Evolutionary conservation across 192 early-diverging fungal genomes (phyloP).

Genomic region (Rhizoclosmatium globosum): DNA sequence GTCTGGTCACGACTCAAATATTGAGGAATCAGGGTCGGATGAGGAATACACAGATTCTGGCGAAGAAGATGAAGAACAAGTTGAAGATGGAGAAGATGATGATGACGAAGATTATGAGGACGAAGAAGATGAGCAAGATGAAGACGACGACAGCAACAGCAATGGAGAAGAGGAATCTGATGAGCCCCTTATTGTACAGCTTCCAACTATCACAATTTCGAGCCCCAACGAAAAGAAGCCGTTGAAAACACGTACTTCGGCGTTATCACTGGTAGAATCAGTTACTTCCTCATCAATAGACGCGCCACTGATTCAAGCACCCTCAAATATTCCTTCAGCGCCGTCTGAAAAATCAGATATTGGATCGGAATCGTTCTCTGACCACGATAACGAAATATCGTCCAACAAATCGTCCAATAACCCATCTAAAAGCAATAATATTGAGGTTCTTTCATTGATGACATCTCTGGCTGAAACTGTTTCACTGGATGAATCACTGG

Average conservation of each 20-base stretch:
- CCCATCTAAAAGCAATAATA: too few relatives aligned
- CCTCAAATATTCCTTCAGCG: neutral
- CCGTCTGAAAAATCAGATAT: too few relatives aligned
- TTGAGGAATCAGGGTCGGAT: neutral
- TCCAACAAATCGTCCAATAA: too few relatives aligned
- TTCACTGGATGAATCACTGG: too few relatives aligned
- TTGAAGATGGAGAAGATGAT: neutral
- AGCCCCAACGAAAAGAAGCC: too few relatives aligned
- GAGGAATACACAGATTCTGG: neutral
- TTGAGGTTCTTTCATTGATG: too few relatives aligned
- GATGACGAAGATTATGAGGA: neutral
- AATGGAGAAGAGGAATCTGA: slow-evolving; percentile 3
- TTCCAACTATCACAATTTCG: neutral
- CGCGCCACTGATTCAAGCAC: neutral
- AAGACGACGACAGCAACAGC: neutral
- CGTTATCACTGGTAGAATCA: neutral
- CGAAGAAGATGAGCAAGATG: slow-evolving; percentile 1
- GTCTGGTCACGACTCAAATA: neutral
- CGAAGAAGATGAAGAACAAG: slow-evolving; percentile 1
- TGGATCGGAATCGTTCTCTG: too few relatives aligned
- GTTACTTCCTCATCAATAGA: neutral
- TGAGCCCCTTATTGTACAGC: neutral
- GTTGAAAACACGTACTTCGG: neutral
- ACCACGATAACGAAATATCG: too few relatives aligned
- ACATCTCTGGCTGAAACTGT: too few relatives aligned